These are phyloP conservation scores for Phytopythium mirpurense DNA, from an alignment of 352 stramenopile species.

Conservation along the genomic window DNA sequence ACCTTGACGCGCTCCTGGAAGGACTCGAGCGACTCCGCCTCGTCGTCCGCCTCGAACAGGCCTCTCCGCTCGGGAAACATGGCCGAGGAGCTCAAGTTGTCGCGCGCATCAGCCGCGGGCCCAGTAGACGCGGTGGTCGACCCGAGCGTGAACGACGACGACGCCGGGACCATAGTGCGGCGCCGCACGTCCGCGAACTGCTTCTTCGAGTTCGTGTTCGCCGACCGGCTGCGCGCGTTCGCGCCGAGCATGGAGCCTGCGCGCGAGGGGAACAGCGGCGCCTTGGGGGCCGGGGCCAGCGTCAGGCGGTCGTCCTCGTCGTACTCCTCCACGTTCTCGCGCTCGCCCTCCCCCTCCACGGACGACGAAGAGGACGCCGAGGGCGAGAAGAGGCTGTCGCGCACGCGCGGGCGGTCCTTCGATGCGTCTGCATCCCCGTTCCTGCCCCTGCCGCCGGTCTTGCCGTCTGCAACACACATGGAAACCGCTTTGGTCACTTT, in stretches of 20 bases:
- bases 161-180: slow-evolving; percentile 36
- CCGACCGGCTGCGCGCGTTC: slow-evolving; percentile 18
- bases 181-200: slow-evolving; percentile 17
- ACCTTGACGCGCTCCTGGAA: slow-evolving; percentile 68
- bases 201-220: slow-evolving; percentile 19
- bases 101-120: not conserved
- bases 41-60: slow-evolving; percentile 74
- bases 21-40: slow-evolving; percentile 64
- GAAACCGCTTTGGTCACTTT: not conserved
- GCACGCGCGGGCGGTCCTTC: slow-evolving; percentile 3
- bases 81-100: slow-evolving; percentile 8
- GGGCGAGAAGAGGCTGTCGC: slow-evolving; percentile 10
- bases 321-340: not conserved
- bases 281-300: not conserved
- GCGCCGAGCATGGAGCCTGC: not conserved
- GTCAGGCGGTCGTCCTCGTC: not conserved
- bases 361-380: slow-evolving; percentile 9
- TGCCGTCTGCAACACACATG: not conserved
- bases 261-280: slow-evolving; percentile 5
- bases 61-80: slow-evolving; percentile 39
- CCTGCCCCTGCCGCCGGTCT: not conserved
- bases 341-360: slow-evolving; percentile 1
- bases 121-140: slow-evolving; percentile 11
- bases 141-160: slow-evolving; percentile 15
- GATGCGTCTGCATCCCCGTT: not conserved